phyloP scores from a whole-genome alignment of 1,284 basidiomycete species.

The Rugosomyces carneus region DNA sequence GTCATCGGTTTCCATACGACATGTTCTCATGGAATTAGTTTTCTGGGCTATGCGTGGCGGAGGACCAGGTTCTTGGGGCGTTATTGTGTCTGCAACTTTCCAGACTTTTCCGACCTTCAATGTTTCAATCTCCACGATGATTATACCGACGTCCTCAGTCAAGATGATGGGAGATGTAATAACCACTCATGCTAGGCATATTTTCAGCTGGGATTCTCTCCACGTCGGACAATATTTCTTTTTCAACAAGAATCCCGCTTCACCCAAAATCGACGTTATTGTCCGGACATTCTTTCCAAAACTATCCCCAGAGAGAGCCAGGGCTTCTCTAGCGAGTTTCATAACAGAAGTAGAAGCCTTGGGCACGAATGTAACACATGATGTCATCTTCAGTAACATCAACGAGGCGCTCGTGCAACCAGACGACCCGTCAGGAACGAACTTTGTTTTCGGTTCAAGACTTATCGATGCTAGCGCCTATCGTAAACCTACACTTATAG shows the following conservation, averaged over 20 bases:
- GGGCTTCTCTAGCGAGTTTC: conserved; percentile 10
- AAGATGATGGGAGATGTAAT: conserved; percentile 8
- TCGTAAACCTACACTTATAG: conserved; percentile 15
- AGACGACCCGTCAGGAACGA: conserved; percentile 12
- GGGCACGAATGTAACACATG: conserved; percentile 2
- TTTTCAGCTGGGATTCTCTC: conserved; percentile 27
- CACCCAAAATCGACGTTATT: background rate
- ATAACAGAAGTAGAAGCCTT: conserved; percentile 3
- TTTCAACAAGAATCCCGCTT: background rate
- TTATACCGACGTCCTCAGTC: conserved; percentile 9
- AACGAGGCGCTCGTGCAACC: conserved; percentile 13
- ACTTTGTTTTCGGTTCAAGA: conserved; percentile 15
- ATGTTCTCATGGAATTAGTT: conserved; percentile 15
- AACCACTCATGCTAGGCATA: conserved; percentile 19
- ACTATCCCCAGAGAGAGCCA: conserved; percentile 6
- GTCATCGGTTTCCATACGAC: background rate
- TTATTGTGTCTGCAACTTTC: conserved; percentile 27
- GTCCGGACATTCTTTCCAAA: conserved; percentile 10
- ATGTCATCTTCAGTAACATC: conserved; percentile 3
- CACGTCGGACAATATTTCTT: conserved; percentile 28
- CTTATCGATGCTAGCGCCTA: conserved; percentile 16
- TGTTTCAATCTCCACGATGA: conserved; percentile 16
- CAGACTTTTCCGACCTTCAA: conserved; percentile 27
- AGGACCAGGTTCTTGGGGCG: conserved; percentile 29
- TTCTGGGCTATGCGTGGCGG: conserved; percentile 31